These are phyloP conservation scores for Xylaria multiplex DNA, from an alignment of 2,329 filamentous ascomycete species.

Conservation along the genomic window DNA sequence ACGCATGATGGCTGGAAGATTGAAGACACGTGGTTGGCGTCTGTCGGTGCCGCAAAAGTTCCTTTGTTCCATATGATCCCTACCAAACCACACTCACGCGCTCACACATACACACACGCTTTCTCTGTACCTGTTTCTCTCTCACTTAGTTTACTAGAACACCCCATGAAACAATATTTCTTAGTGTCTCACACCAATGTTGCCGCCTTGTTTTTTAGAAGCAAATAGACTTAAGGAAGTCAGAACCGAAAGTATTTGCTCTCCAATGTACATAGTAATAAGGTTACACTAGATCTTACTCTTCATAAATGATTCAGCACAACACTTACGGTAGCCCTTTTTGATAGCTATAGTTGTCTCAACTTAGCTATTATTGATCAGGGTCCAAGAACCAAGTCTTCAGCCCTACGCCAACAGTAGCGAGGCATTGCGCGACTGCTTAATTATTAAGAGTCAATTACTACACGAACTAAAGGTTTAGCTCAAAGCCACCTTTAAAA, in stretches of 20 bases:
- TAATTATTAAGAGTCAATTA: not conserved
- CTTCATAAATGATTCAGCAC: not conserved
- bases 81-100: constrained; percentile 8
- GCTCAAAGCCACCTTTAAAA: constrained; percentile 42
- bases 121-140: not conserved
- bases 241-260: not conserved
- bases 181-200: constrained; percentile 25
- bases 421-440: constrained; percentile 20
- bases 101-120: too few relatives aligned
- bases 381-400: constrained; percentile 18
- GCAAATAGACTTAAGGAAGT: constrained; percentile 11
- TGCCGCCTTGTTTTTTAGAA: constrained; percentile 32
- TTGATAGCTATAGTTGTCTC: not conserved
- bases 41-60: constrained; percentile 25
- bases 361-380: not conserved
- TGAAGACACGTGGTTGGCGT: constrained; percentile 34
- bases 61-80: constrained; percentile 20
- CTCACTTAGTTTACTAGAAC: constrained; percentile 21
- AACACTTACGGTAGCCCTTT: not conserved
- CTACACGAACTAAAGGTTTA: constrained; percentile 24
- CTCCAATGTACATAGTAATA: not conserved
- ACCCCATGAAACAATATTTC: constrained; percentile 20
- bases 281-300: not conserved
- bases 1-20: constrained; percentile 8
- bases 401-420: constrained; percentile 42